Conservation (phyloP, 176 grass and related monocot genomes). For the Coix lacrymajobi region DNA sequence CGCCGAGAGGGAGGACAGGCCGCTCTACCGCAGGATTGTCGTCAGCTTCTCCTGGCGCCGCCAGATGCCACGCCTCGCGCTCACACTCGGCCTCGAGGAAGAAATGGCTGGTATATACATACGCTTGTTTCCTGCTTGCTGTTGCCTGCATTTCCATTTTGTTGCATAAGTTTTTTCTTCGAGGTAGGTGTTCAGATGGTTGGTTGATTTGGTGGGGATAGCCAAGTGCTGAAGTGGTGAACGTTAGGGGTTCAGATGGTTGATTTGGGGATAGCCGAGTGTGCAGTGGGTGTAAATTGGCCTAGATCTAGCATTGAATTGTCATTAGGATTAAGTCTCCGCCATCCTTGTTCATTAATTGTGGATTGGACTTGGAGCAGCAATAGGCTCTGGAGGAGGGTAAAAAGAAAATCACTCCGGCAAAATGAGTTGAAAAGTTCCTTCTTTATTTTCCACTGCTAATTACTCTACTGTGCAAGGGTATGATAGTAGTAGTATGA, state of each 20-base stretch:
- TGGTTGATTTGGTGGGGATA: neutral
- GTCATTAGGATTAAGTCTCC: neutral
- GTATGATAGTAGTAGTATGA: slow-evolving; percentile 16
- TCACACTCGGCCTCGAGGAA: slow-evolving; percentile 71
- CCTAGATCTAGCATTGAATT: slow-evolving; percentile 22
- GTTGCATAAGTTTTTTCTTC: neutral
- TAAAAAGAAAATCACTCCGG: neutral
- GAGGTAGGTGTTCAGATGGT: neutral
- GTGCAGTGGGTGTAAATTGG: neutral
- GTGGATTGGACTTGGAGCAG: neutral
- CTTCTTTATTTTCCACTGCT: neutral
- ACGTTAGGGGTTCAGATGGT: neutral
- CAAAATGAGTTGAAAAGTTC: neutral
- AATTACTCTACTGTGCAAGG: slow-evolving; percentile 8
- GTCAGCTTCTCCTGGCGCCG: slow-evolving; percentile 84
- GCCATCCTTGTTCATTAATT: neutral
- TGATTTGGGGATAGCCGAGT: neutral
- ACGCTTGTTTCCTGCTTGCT: neutral
- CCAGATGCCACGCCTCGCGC: slow-evolving; percentile 83
- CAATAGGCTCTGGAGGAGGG: neutral
- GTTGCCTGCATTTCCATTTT: neutral
- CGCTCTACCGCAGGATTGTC: slow-evolving; percentile 63
- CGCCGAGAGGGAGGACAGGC: slow-evolving; percentile 48
- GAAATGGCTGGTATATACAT: slow-evolving; percentile 58
- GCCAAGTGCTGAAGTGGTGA: neutral